Evolutionary conservation across 2,329 filamentous ascomycete genomes (phyloP).

Genomic region (Fusarium beomiforme): DNA sequence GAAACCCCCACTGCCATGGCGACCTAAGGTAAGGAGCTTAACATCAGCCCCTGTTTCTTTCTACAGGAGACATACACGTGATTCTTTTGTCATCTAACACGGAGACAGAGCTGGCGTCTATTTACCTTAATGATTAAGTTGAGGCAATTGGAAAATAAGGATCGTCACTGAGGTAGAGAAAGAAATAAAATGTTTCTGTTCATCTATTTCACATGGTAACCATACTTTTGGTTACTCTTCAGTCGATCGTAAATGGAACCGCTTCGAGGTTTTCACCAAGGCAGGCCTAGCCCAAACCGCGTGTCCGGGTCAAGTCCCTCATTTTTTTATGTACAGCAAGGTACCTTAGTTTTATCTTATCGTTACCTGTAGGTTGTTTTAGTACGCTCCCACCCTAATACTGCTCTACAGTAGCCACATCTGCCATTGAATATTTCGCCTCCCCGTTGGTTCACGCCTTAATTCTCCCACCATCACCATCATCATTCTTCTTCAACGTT

Average conservation of each 20-base stretch:
- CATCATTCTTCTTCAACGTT: slow-evolving; percentile 6
- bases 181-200: neutral
- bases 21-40: slow-evolving; percentile 1
- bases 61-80: slow-evolving; percentile 31
- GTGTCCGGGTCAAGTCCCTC: slow-evolving; percentile 34
- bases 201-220: neutral
- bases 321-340: slow-evolving; percentile 20
- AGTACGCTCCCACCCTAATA: neutral
- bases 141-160: neutral
- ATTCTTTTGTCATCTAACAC: neutral
- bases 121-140: neutral
- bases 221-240: neutral
- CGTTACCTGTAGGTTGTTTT: neutral
- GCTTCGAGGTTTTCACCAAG: neutral
- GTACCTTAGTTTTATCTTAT: slow-evolving; percentile 26
- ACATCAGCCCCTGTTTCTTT: slow-evolving; percentile 7
- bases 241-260: slow-evolving; percentile 5
- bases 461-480: slow-evolving; percentile 22
- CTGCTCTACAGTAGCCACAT: slow-evolving; percentile 40
- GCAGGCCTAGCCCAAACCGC: slow-evolving; percentile 13
- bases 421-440: slow-evolving; percentile 26
- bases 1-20: neutral
- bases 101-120: neutral
- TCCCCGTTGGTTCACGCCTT: slow-evolving; percentile 17
- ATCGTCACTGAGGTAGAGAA: neutral